These are phyloP conservation scores for Termitomyces sp. DNA, from an alignment of 768 basidiomycete species.

Conservation along the genomic window DNA sequence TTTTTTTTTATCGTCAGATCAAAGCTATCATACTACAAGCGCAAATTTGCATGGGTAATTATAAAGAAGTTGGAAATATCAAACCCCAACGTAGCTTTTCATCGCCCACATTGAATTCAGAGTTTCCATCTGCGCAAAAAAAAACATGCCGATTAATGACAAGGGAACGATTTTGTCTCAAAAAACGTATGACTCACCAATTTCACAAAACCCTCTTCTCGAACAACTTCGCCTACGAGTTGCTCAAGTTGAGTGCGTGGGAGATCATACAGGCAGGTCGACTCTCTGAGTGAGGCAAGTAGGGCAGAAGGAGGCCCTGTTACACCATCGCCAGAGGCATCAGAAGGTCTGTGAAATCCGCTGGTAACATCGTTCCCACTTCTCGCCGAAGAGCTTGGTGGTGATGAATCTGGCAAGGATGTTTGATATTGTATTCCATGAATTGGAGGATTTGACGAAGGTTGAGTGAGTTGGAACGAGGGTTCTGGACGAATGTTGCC, in stretches of 20 bases:
- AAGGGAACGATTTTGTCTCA: background rate
- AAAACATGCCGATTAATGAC: background rate
- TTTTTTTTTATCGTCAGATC: background rate
- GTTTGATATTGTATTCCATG: background rate
- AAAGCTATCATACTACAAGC: background rate
- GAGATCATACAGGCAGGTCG: constrained; percentile 47
- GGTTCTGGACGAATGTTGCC: background rate
- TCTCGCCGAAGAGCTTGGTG: constrained; percentile 9
- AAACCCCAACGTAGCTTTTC: constrained; percentile 29
- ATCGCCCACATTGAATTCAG: constrained; percentile 49
- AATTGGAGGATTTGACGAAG: background rate
- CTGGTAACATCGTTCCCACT: constrained; percentile 1
- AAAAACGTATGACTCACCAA: constrained; percentile 44
- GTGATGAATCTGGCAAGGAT: constrained; percentile 8
- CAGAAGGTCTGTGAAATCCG: background rate
- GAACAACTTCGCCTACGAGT: constrained; percentile 54
- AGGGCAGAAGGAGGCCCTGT: constrained; percentile 15
- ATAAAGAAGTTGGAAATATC: background rate
- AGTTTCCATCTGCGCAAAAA: constrained; percentile 37
- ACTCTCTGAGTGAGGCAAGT: constrained; percentile 35
- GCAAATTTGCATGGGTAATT: background rate
- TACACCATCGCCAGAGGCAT: background rate
- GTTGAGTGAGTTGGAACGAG: background rate
- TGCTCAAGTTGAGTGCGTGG: constrained; percentile 46
- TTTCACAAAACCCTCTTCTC: constrained; percentile 71